Conservation (phyloP, 2,329 filamentous ascomycete genomes). For the Scedosporium aurantiacum region DNA sequence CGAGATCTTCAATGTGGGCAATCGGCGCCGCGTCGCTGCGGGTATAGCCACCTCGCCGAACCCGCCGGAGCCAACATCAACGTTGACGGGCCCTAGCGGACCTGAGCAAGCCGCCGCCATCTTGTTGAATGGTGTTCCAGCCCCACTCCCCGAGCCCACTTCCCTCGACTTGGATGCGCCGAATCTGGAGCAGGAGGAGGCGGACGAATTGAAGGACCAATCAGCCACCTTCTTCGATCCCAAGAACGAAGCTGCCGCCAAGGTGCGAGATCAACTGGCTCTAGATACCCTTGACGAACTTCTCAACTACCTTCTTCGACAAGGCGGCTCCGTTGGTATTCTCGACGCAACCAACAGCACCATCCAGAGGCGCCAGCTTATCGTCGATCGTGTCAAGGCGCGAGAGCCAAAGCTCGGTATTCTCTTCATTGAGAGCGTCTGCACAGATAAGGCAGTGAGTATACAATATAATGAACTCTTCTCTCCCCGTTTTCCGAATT, state of each 20-base stretch:
- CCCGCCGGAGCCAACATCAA: conserved; percentile 12
- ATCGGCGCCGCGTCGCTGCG: conserved; percentile 71
- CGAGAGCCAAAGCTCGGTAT: conserved; percentile 83
- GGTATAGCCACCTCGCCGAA: conserved; percentile 35
- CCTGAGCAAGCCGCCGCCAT: conserved; percentile 40
- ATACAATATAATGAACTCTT: neutral
- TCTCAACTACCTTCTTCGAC: conserved; percentile 72
- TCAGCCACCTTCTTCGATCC: conserved; percentile 92
- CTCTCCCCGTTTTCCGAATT: neutral
- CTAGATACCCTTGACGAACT: conserved; percentile 88
- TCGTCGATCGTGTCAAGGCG: conserved; percentile 73
- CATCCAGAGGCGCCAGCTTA: conserved; percentile 66
- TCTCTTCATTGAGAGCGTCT: conserved; percentile 90
- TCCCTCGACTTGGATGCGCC: conserved; percentile 7
- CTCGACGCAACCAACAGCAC: conserved; percentile 98
- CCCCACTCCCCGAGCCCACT: conserved; percentile 20
- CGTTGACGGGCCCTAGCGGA: conserved; percentile 28
- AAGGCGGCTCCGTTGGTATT: conserved; percentile 83
- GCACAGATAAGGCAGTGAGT: conserved; percentile 60
- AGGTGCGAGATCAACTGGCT: conserved; percentile 81
- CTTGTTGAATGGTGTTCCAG: conserved; percentile 41
- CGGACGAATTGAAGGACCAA: conserved; percentile 52
- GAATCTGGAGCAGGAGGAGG: neutral
- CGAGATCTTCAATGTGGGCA: conserved; percentile 93
- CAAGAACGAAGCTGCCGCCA: conserved; percentile 68